Evolutionary conservation across 2,329 filamentous ascomycete genomes (phyloP).

Genomic region (Aspergillus novoparasiticus): DNA sequence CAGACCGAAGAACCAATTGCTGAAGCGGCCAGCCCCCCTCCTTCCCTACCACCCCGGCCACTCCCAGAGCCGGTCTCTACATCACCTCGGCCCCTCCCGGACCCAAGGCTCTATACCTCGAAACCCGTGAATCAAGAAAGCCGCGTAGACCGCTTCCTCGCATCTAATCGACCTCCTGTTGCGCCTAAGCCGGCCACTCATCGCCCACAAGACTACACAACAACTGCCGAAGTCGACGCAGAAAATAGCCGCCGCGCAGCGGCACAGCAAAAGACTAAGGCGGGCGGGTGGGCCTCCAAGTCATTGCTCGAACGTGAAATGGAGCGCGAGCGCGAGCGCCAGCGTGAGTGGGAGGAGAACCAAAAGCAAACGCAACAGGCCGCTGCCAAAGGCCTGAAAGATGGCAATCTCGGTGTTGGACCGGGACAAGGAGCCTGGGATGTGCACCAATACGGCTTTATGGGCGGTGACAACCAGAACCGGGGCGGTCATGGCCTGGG

Average conservation of each 20-base stretch:
- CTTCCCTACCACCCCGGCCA: slow-evolving; percentile 12
- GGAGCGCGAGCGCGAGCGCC: slow-evolving; percentile 66
- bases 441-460: slow-evolving; percentile 66
- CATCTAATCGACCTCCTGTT: slow-evolving; percentile 55
- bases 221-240: slow-evolving; percentile 57
- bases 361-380: slow-evolving; percentile 56
- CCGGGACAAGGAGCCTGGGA: slow-evolving; percentile 58
- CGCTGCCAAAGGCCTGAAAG: slow-evolving; percentile 42
- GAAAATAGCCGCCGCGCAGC: slow-evolving; percentile 58
- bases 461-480: slow-evolving; percentile 65
- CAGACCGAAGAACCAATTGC: slow-evolving; percentile 29
- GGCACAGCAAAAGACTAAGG: slow-evolving; percentile 60
- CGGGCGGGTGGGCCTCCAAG: slow-evolving; percentile 63
- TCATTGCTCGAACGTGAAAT: slow-evolving; percentile 67
- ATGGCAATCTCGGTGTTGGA: slow-evolving; percentile 50
- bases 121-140: slow-evolving; percentile 35
- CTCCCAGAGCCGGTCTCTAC: slow-evolving; percentile 14
- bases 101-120: slow-evolving; percentile 44
- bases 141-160: slow-evolving; percentile 59
- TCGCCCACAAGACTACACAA: slow-evolving; percentile 49
- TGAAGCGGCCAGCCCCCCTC: slow-evolving; percentile 9
- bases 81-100: slow-evolving; percentile 49
- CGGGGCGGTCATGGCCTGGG: slow-evolving; percentile 53
- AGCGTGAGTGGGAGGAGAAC: slow-evolving; percentile 65
- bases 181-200: slow-evolving; percentile 41